A percentile compares a stretch with the other conserved stretches of the same genome.
Conservation (phyloP, 768 basidiomycete genomes). For the Trametes punicea region DNA sequence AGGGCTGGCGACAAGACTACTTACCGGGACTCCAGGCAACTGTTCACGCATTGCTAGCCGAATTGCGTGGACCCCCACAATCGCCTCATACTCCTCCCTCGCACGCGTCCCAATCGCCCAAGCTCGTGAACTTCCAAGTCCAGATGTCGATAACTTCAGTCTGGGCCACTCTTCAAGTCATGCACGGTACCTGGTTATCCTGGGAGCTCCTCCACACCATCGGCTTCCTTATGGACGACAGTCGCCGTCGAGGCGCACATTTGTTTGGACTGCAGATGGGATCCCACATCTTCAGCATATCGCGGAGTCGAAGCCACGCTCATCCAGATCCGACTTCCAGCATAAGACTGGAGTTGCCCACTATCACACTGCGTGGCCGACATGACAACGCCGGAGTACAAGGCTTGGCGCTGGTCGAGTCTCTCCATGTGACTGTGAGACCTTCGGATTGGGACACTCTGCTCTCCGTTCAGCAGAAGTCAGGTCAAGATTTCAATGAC, state of each 20-base stretch:
- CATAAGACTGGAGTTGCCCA: constrained; percentile 64
- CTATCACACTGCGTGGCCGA: constrained; percentile 58
- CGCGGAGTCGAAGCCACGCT: constrained; percentile 29
- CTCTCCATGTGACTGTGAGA: constrained; percentile 70
- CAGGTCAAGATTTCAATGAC: constrained; percentile 86
- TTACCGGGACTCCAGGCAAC: constrained; percentile 71
- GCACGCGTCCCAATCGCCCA: not conserved
- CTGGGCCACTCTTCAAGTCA: constrained; percentile 70
- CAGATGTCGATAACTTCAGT: constrained; percentile 50
- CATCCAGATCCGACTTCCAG: constrained; percentile 42
- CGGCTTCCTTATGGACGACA: constrained; percentile 34
- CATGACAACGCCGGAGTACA: constrained; percentile 50
- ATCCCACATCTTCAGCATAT: constrained; percentile 60
- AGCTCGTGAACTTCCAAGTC: constrained; percentile 40
- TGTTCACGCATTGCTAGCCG: constrained; percentile 60
- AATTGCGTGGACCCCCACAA: constrained; percentile 46
- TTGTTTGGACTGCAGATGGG: constrained; percentile 64
- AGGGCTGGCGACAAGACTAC: constrained; percentile 81
- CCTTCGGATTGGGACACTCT: constrained; percentile 83
- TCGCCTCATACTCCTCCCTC: constrained; percentile 28
- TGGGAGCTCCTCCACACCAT: constrained; percentile 60
- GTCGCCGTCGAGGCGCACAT: constrained; percentile 33
- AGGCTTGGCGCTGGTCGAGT: constrained; percentile 59
- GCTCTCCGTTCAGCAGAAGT: constrained; percentile 82
- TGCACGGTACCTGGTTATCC: constrained; percentile 86